phyloP scores from a whole-genome alignment of 768 basidiomycete species.

The Leccinum disarticulatum region DNA sequence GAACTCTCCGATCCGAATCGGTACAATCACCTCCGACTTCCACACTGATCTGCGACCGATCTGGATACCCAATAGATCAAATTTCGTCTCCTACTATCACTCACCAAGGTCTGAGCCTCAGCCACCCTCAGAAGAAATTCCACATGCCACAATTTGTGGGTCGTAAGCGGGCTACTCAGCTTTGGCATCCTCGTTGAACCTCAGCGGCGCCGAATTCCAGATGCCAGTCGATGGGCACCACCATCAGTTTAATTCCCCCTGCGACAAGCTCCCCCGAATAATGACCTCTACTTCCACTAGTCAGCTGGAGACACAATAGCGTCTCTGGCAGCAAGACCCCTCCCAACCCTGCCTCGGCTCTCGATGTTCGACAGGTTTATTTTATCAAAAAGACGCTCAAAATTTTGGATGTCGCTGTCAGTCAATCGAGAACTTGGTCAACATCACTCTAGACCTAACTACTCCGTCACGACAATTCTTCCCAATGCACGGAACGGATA shows the following conservation, averaged over 20 bases:
- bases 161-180: slow-evolving; percentile 1
- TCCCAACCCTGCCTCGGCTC: not conserved
- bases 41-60: not conserved
- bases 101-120: too few relatives aligned
- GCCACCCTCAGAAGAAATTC: slow-evolving; percentile 2
- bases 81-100: too few relatives aligned
- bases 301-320: not conserved
- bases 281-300: not conserved
- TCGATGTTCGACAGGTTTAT: not conserved
- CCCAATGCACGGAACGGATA: not conserved
- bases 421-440: not conserved
- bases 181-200: not conserved
- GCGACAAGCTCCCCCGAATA: not conserved
- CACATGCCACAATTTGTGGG: slow-evolving; percentile 10
- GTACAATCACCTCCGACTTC: not conserved
- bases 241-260: not conserved
- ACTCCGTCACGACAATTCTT: not conserved
- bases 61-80: not conserved
- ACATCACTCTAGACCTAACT: not conserved
- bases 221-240: not conserved
- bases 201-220: not conserved
- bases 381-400: not conserved
- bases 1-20: not conserved
- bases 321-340: not conserved
- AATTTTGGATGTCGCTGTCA: not conserved